Percentiles rank a stretch among this genome's conserved stretches.
phyloP scores from a whole-genome alignment of 2,329 filamentous ascomycete species.

The Pestalotiopsis sp. region DNA sequence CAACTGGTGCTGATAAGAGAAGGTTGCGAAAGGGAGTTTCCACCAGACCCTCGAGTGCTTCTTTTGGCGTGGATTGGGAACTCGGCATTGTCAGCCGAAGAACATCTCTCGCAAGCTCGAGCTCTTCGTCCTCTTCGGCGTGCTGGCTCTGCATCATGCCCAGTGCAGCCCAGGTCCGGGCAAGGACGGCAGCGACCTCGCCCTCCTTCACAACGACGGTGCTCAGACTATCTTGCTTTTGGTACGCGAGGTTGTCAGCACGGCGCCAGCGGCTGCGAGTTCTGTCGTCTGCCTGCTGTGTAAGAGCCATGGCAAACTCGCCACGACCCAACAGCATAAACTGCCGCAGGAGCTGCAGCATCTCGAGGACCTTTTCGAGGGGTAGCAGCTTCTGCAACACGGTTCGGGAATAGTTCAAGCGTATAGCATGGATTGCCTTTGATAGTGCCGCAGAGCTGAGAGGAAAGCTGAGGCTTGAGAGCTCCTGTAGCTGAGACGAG shows the following conservation, averaged over 20 bases:
- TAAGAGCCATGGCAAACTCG: slow-evolving; percentile 87
- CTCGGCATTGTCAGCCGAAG: slow-evolving; percentile 69
- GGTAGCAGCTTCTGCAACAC: slow-evolving; percentile 83
- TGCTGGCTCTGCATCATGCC: slow-evolving; percentile 71
- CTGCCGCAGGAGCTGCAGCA: slow-evolving; percentile 76
- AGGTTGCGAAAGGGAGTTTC: slow-evolving; percentile 74
- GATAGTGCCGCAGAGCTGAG: slow-evolving; percentile 73
- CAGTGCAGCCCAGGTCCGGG: slow-evolving; percentile 78
- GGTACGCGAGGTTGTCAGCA: slow-evolving; percentile 59
- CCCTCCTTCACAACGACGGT: slow-evolving; percentile 80
- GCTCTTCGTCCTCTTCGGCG: slow-evolving; percentile 77
- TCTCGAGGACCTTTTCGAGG: slow-evolving; percentile 73
- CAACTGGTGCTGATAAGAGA: slow-evolving; percentile 76
- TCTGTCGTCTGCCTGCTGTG: slow-evolving; percentile 81
- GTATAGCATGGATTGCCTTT: slow-evolving; percentile 73
- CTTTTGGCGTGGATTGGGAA: slow-evolving; percentile 37
- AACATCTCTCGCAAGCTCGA: slow-evolving; percentile 81
- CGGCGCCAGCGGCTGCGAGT: slow-evolving; percentile 74
- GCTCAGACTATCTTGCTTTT: slow-evolving; percentile 60
- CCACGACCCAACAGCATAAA: slow-evolving; percentile 88
- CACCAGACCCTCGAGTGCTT: slow-evolving; percentile 38
- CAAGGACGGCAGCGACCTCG: slow-evolving; percentile 77
- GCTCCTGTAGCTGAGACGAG: slow-evolving; percentile 67
- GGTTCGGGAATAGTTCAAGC: slow-evolving; percentile 80
- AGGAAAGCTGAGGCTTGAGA: slow-evolving; percentile 72